phyloP scores from a whole-genome alignment of 2,329 filamentous ascomycete species.

The Aspergillus sp. region DNA sequence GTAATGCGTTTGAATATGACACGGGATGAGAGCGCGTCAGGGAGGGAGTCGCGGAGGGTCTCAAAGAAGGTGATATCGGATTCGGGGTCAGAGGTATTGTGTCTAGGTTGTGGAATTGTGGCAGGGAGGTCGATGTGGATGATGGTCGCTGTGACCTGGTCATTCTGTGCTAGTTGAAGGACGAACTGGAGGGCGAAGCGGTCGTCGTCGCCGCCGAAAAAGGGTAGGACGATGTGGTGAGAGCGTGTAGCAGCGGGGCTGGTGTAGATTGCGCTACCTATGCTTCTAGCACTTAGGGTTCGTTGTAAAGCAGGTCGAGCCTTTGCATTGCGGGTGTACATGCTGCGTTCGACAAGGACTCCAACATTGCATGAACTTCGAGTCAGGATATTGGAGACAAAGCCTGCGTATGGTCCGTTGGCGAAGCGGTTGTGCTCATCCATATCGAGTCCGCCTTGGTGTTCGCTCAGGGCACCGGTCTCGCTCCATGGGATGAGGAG shows the following conservation, averaged over 20 bases:
- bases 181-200: constrained; percentile 77
- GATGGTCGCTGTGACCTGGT: constrained; percentile 77
- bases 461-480: constrained; percentile 74
- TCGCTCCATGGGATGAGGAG: constrained; percentile 91
- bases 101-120: constrained; percentile 2
- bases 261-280: constrained; percentile 63
- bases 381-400: constrained; percentile 71
- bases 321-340: constrained; percentile 44
- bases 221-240: constrained; percentile 86
- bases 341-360: constrained; percentile 77
- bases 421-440: constrained; percentile 62
- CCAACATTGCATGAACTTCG: constrained; percentile 70
- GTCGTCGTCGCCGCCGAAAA: constrained; percentile 84
- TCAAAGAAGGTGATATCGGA: constrained; percentile 61
- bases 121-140: constrained; percentile 58
- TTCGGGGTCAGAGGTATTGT: constrained; percentile 32
- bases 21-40: constrained; percentile 54
- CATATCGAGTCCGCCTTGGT: constrained; percentile 54
- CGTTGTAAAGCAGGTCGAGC: constrained; percentile 42
- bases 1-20: constrained; percentile 58
- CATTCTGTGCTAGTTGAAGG: constrained; percentile 80
- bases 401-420: constrained; percentile 69
- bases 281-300: constrained; percentile 61
- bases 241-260: constrained; percentile 58
- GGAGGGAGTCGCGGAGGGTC: constrained; percentile 60